phyloP scores from a whole-genome alignment of 257 asterid species.

The Gynochthodes officinalis region DNA sequence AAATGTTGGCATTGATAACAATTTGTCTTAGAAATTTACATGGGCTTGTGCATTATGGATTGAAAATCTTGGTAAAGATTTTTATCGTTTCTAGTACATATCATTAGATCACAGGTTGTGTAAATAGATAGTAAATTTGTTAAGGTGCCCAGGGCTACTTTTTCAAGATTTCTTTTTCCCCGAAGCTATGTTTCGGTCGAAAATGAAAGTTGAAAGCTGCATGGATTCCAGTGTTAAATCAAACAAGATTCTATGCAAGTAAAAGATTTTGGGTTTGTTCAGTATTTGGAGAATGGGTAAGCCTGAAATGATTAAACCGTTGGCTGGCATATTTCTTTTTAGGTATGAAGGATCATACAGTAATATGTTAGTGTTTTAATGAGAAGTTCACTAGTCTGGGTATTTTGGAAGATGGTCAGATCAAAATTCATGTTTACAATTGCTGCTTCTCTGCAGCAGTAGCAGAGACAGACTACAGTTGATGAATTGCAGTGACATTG shows the following conservation, averaged over 20 bases:
- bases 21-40: background rate
- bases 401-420: background rate
- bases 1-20: background rate
- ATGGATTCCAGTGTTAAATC: background rate
- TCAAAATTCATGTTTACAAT: background rate
- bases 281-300: slow-evolving; percentile 3
- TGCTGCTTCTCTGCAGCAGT: background rate
- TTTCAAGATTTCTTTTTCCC: background rate
- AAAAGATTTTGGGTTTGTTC: background rate
- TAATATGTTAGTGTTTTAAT: background rate
- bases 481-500: background rate
- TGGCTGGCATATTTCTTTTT: background rate
- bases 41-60: background rate
- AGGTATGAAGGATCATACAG: background rate
- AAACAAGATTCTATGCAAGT: background rate
- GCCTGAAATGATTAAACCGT: background rate
- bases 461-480: background rate
- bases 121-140: too few relatives aligned
- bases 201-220: background rate
- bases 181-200: background rate
- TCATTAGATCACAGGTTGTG: background rate
- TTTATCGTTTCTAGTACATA: background rate
- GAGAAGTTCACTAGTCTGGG: background rate
- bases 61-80: background rate
- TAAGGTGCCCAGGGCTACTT: background rate